These are phyloP conservation scores for Quercus rubra DNA, from an alignment of 306 rosid genomes.

Conservation along the genomic window DNA sequence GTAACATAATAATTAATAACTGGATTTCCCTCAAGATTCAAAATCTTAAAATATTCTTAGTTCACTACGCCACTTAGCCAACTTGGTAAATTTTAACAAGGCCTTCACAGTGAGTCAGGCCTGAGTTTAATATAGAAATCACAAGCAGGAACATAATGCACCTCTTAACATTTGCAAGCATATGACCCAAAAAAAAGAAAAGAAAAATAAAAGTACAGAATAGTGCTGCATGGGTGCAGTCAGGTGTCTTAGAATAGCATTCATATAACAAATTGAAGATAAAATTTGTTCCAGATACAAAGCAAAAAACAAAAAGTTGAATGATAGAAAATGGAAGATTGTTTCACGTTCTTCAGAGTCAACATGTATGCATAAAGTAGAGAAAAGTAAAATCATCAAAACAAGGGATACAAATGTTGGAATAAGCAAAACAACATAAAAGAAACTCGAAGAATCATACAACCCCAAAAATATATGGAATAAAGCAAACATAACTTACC, in stretches of 20 bases:
- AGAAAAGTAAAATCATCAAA: not conserved
- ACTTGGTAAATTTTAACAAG: not conserved
- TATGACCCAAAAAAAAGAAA: not conserved
- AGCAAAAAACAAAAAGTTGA: not conserved
- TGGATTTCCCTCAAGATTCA: not conserved
- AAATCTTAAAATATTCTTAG: not conserved
- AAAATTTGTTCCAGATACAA: not conserved
- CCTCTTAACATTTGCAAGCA: not conserved
- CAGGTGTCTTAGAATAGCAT: not conserved
- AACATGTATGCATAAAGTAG: not conserved
- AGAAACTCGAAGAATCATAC: not conserved
- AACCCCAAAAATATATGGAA: not conserved
- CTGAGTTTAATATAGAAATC: not conserved
- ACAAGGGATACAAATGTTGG: not conserved
- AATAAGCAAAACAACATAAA: not conserved
- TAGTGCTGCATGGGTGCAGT: not conserved
- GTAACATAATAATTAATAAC: not conserved
- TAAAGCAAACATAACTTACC: constrained; percentile 17
- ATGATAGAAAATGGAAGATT: not conserved
- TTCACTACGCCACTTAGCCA: not conserved
- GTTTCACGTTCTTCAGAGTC: not conserved
- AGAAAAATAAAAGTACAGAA: not conserved
- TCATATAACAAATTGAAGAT: not conserved
- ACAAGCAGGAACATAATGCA: not conserved
- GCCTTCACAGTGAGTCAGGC: not conserved